A percentile compares a stretch with the other conserved stretches of the same genome.
Evolutionary conservation across 176 grass and related monocot genomes (phyloP).

Genomic region (Ampelocalamus luodianensis): DNA sequence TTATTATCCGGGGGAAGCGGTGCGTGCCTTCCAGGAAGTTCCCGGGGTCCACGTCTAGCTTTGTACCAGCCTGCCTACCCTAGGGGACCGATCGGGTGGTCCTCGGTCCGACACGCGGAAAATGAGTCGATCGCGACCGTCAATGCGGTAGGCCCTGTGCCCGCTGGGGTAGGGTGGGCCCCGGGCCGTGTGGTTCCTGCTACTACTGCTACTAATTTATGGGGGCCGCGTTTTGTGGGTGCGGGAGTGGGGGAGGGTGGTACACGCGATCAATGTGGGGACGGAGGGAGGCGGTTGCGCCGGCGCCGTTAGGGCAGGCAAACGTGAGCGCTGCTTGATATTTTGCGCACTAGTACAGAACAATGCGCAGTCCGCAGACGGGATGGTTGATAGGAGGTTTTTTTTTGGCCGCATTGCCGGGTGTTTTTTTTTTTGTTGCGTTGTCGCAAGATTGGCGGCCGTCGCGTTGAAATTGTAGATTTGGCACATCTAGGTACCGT

Average conservation of each 20-base stretch:
- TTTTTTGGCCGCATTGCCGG: too few relatives aligned
- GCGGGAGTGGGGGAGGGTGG: not conserved
- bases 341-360: not conserved
- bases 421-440: too few relatives aligned
- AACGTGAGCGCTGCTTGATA: not conserved
- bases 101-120: not conserved
- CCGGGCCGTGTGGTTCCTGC: not conserved
- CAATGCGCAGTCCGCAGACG: too few relatives aligned
- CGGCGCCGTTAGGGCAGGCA: not conserved
- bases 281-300: not conserved
- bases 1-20: not conserved
- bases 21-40: constrained; percentile 23
- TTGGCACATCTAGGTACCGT: too few relatives aligned
- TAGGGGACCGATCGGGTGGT: not conserved
- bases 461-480: too few relatives aligned
- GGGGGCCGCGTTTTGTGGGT: not conserved
- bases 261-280: not conserved
- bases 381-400: too few relatives aligned
- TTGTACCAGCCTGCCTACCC: not conserved
- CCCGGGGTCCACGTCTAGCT: not conserved
- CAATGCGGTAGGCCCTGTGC: not conserved
- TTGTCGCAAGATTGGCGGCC: too few relatives aligned
- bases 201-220: not conserved
- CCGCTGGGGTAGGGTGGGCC: not conserved
- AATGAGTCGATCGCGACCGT: not conserved